Evolutionary conservation across 2,329 filamentous ascomycete genomes (phyloP), one percentile per base, ranked within the genome.

Genomic region (Penicillium sp.): DNA sequence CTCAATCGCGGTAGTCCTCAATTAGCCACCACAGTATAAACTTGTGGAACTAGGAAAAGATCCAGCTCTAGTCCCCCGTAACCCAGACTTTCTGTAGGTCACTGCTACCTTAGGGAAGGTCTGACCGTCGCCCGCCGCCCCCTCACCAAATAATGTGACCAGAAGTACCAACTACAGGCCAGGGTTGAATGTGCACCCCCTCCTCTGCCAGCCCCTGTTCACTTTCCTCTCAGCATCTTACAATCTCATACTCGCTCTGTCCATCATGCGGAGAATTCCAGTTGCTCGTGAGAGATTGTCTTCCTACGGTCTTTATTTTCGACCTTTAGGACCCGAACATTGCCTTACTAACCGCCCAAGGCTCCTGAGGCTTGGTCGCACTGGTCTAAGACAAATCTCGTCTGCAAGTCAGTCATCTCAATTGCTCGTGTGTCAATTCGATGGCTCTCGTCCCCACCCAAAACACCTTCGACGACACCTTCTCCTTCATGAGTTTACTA

Each of bases 241-340:
- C 6, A 2, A 13, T 23, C 36, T 29, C 16, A 13, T 16, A n/a
- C 38, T 6, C 36, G 33, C n/a, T 26, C 26, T 31, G 6, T 12
- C 38, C 38, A 44, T 49, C 38, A 68, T 70, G 69, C 60, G 61
- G 52, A 59, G 58, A 45, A 53, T 64, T 48, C 45, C 59, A 36
- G 48, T 61, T 34, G 49, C 56, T 6, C 50, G 65, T 36, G 67
- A 70, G 65, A 61, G 62, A 42, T 45, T 67, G 31, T 50, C 61
- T 59, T 66, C 67, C 65, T 64, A 57, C 45, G 60, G 62, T 56
- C 52, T 60, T 43, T 54, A 58, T 50, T 63, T 65, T 49, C 67
- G 59, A 54, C 53, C 53, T 52, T 54, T 53, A 45, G 48, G 54
- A 51, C 52, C 60, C 45, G 52, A 53, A 36, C 21, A 26, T 12